Evolutionary conservation across 768 basidiomycete genomes (phyloP).

Genomic region (Agrocybe pediades): DNA sequence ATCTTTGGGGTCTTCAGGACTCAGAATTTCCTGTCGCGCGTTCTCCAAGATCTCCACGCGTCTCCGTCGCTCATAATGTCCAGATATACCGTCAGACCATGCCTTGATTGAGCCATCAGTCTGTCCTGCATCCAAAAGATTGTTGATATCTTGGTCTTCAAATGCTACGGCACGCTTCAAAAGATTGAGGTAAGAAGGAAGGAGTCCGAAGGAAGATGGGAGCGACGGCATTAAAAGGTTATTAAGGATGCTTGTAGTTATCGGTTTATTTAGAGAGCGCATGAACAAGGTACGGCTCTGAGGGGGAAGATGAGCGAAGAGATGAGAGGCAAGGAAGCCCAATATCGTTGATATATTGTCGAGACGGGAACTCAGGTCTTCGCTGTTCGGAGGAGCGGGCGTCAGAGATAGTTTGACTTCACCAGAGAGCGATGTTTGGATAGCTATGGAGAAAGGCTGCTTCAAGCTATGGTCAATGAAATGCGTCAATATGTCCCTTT

Average conservation of each 20-base stretch:
- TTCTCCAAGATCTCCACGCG: slow-evolving; percentile 65
- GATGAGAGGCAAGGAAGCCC: slow-evolving; percentile 58
- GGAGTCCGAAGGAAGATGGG: slow-evolving; percentile 59
- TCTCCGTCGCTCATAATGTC: slow-evolving; percentile 80
- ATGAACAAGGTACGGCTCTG: slow-evolving; percentile 47
- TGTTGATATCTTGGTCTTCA: slow-evolving; percentile 57
- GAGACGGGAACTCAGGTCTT: slow-evolving; percentile 44
- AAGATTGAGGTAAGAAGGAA: slow-evolving; percentile 65
- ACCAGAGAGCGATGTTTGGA: slow-evolving; percentile 34
- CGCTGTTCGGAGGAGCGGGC: slow-evolving; percentile 43
- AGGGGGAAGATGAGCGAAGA: slow-evolving; percentile 59
- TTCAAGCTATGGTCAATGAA: slow-evolving; percentile 62
- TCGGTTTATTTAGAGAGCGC: slow-evolving; percentile 60
- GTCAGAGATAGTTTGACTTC: slow-evolving; percentile 51
- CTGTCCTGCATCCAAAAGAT: slow-evolving; percentile 47
- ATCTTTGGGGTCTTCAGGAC: slow-evolving; percentile 34
- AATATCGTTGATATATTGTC: slow-evolving; percentile 57
- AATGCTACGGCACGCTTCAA: slow-evolving; percentile 62
- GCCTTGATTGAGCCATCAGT: slow-evolving; percentile 56
- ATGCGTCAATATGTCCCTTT: slow-evolving; percentile 61
- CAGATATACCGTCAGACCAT: slow-evolving; percentile 70
- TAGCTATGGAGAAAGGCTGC: slow-evolving; percentile 47
- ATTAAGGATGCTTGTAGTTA: slow-evolving; percentile 62
- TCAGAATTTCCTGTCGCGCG: slow-evolving; percentile 58
- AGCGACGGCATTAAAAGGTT: slow-evolving; percentile 70